phyloP scores from a whole-genome alignment of 106 monocot species.

The Platanthera guangdongensis region DNA sequence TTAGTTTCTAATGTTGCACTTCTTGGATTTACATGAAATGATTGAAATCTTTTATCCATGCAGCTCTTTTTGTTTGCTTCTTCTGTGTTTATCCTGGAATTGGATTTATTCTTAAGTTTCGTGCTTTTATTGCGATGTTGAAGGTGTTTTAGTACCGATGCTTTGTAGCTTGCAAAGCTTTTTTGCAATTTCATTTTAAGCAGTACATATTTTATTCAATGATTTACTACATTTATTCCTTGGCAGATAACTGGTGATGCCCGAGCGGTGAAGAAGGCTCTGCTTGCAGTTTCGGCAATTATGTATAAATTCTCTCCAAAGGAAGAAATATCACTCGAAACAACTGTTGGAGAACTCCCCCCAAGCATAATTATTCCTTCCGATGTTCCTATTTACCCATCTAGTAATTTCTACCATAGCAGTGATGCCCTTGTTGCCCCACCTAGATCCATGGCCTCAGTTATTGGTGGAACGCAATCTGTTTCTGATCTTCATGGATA shows the following conservation, averaged over 20 bases:
- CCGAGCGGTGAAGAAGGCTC: conserved; percentile 63
- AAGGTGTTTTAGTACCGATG: background rate
- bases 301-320: conserved; percentile 86
- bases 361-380: conserved; percentile 79
- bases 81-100: background rate
- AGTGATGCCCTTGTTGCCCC: conserved; percentile 38
- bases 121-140: background rate
- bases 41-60: background rate
- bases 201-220: background rate
- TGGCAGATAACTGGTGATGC: conserved; percentile 75
- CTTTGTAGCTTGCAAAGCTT: background rate
- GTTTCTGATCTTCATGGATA: conserved; percentile 45
- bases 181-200: background rate
- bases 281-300: conserved; percentile 59
- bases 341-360: conserved; percentile 43
- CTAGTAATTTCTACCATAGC: conserved; percentile 44
- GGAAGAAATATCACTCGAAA: conserved; percentile 86
- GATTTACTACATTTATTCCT: background rate
- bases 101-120: background rate
- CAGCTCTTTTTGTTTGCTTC: background rate
- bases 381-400: conserved; percentile 68
- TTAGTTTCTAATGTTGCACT: no score
- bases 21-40: no score
- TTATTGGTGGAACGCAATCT: conserved; percentile 32
- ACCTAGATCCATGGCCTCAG: conserved; percentile 31